A percentile compares a stretch with the other conserved stretches of the same genome.
Evolutionary conservation across 805 yeast species (phyloP).

Genomic region (Cyberlindnera petersonii): DNA sequence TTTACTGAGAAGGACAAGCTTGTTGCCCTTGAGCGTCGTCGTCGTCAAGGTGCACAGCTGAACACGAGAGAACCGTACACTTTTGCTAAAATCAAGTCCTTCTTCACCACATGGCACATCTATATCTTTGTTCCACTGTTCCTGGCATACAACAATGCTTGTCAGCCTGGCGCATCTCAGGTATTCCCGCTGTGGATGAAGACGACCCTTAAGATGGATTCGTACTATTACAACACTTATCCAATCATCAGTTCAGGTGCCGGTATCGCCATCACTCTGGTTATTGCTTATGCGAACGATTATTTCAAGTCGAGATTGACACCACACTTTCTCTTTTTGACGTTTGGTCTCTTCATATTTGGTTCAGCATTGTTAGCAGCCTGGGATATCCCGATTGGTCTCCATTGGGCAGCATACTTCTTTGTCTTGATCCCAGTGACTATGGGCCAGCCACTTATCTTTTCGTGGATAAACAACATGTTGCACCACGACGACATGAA

Average conservation of each 20-base stretch:
- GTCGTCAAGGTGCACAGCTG: constrained; percentile 40
- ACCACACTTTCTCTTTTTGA: constrained; percentile 35
- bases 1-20: constrained; percentile 38
- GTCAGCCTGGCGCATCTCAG: constrained; percentile 36
- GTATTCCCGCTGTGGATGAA: constrained; percentile 46
- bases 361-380: constrained; percentile 26
- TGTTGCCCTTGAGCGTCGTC: constrained; percentile 45
- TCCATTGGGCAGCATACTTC: constrained; percentile 49
- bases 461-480: constrained; percentile 51
- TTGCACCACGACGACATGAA: constrained; percentile 33
- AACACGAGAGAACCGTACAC: constrained; percentile 41
- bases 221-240: constrained; percentile 37
- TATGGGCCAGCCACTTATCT: constrained; percentile 55
- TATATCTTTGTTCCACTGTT: constrained; percentile 38
- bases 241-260: constrained; percentile 39
- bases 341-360: constrained; percentile 41
- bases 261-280: constrained; percentile 37
- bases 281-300: constrained; percentile 34
- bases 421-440: constrained; percentile 44
- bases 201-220: constrained; percentile 30
- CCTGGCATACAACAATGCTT: constrained; percentile 20
- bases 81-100: constrained; percentile 35
- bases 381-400: constrained; percentile 47
- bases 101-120: constrained; percentile 48
- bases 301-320: constrained; percentile 34